phyloP scores from a whole-genome alignment of 1,284 basidiomycete species.

The Tilletia walkeri region DNA sequence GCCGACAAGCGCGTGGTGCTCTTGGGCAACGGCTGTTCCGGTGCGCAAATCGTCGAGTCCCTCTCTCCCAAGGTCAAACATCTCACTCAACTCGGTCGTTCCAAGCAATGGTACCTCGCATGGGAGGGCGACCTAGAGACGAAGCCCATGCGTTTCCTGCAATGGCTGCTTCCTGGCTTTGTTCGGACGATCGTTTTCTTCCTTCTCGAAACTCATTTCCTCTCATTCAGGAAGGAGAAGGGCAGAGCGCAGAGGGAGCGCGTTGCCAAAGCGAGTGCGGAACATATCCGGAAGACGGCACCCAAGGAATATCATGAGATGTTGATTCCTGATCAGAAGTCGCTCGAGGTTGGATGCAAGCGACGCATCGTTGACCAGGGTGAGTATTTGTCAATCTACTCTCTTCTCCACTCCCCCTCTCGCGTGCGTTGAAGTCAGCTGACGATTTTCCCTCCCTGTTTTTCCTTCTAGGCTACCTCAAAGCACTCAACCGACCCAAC shows the following conservation, averaged over 20 bases:
- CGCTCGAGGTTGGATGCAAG: conserved; percentile 38
- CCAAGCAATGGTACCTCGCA: conserved; percentile 33
- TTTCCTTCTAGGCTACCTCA: conserved; percentile 25
- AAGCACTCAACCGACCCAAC: conserved; percentile 28
- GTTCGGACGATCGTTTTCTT: conserved; percentile 28
- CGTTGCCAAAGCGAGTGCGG: conserved; percentile 23
- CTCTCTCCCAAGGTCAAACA: conserved; percentile 18
- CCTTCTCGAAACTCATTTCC: conserved; percentile 30
- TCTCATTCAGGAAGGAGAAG: conserved; percentile 22
- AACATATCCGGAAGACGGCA: conserved; percentile 34
- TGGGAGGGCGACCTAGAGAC: conserved; percentile 23
- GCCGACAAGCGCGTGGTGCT: conserved; percentile 54
- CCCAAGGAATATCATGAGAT: conserved; percentile 41
- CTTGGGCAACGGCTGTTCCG: conserved; percentile 52
- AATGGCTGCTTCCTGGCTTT: conserved; percentile 26
- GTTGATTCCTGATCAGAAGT: conserved; percentile 33
- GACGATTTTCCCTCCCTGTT: neutral
- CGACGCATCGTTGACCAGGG: conserved; percentile 36
- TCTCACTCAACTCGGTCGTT: conserved; percentile 17
- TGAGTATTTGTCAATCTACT: neutral
- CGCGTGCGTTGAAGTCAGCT: neutral
- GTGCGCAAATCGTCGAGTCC: conserved; percentile 35
- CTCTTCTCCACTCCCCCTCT: neutral
- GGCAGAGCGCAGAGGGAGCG: conserved; percentile 24
- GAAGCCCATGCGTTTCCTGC: neutral